phyloP scores from a whole-genome alignment of 441 rosid genomes.

The Gossypium lobatum region DNA sequence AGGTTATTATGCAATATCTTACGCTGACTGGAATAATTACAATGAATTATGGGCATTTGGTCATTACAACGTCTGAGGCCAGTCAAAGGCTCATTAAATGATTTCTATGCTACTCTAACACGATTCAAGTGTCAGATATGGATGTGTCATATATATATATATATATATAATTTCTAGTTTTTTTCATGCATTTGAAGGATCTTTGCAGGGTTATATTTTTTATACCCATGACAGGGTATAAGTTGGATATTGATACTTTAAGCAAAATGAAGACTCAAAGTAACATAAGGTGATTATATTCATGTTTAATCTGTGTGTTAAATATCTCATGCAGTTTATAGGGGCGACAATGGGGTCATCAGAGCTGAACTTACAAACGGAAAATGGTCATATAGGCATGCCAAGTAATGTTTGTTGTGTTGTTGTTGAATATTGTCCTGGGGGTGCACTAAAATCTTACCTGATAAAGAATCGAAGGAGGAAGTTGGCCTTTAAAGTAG shows the following conservation, averaged over 20 bases:
- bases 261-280: background rate
- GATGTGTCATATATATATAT: background rate
- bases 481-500: conserved; percentile 70
- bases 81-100: background rate
- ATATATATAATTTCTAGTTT: background rate
- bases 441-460: conserved; percentile 61
- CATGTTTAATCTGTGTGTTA: background rate
- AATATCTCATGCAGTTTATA: conserved; percentile 40
- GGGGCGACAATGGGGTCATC: conserved; percentile 70
- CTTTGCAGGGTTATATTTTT: background rate
- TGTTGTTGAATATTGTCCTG: conserved; percentile 64
- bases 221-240: background rate
- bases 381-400: conserved; percentile 55
- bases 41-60: background rate
- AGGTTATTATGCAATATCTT: background rate
- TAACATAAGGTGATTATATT: background rate
- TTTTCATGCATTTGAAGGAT: background rate
- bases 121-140: background rate
- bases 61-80: background rate
- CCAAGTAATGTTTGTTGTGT: conserved; percentile 66
- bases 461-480: conserved; percentile 60
- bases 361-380: conserved; percentile 54
- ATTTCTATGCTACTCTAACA: background rate
- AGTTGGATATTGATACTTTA: background rate
- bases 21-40: background rate